Evolutionary conservation across 129 eudicot species (phyloP).

Genomic region (Smallanthus sonchifolius): DNA sequence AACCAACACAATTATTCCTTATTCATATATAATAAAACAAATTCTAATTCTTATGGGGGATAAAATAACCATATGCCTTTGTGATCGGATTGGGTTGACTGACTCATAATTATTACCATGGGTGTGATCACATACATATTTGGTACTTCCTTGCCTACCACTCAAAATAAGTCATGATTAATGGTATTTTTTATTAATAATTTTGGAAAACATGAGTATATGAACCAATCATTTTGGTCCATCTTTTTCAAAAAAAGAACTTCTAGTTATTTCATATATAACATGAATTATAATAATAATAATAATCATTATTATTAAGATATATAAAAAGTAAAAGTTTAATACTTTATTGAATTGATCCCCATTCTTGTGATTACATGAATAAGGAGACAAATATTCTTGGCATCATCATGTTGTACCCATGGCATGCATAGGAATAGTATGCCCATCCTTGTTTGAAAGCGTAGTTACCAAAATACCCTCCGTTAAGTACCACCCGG

Average conservation of each 20-base stretch:
- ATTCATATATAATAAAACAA: background rate
- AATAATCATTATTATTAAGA: background rate
- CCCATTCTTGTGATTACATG: slow-evolving; percentile 36
- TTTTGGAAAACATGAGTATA: background rate
- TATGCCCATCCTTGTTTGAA: slow-evolving; percentile 20
- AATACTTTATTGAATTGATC: slow-evolving; percentile 13
- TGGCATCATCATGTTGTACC: slow-evolving; percentile 32
- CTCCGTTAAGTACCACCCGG: background rate
- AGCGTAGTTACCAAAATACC: slow-evolving; percentile 9
- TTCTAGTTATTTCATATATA: background rate
- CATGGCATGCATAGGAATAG: slow-evolving; percentile 29
- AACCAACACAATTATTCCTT: background rate
- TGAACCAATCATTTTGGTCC: background rate
- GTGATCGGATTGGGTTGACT: background rate
- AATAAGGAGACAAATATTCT: slow-evolving; percentile 31
- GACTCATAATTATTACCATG: slow-evolving; percentile 1
- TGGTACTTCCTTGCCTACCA: slow-evolving; percentile 29
- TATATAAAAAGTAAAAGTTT: background rate
- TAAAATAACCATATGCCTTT: background rate
- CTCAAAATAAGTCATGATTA: slow-evolving; percentile 9
- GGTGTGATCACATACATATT: slow-evolving; percentile 17
- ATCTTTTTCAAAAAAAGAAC: background rate
- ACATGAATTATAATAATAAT: background rate
- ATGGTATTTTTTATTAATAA: background rate
- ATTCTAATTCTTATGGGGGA: background rate